These are phyloP conservation scores for Nephelium lappaceum DNA, from an alignment of 345 rosid genomes.

Conservation along the genomic window DNA sequence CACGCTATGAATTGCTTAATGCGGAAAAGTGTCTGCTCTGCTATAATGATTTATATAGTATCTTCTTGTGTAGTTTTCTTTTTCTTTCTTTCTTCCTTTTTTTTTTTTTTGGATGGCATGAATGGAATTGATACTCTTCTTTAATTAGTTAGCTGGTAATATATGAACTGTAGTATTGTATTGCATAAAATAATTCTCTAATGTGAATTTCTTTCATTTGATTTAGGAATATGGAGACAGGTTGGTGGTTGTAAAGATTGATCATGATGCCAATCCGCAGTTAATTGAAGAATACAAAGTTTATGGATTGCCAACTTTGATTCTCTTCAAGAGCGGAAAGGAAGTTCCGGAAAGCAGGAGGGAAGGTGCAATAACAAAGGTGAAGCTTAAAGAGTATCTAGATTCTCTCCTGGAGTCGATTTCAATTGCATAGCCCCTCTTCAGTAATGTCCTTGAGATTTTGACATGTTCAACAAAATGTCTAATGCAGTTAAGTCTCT, in stretches of 20 bases:
- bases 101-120: too few relatives aligned
- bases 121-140: background rate
- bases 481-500: background rate
- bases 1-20: too few relatives aligned
- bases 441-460: background rate
- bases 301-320: conserved; percentile 78
- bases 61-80: background rate
- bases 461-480: background rate
- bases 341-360: conserved; percentile 79
- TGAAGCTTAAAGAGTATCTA: conserved; percentile 70
- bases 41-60: background rate
- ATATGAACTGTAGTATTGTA: background rate
- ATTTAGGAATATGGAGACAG: conserved; percentile 66
- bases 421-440: conserved; percentile 49
- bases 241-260: conserved; percentile 74
- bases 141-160: background rate
- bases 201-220: conserved; percentile 7
- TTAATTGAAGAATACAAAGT: conserved; percentile 70
- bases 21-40: background rate
- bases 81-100: too few relatives aligned
- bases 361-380: conserved; percentile 85
- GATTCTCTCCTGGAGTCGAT: conserved; percentile 57
- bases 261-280: conserved; percentile 70
- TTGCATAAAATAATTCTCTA: background rate
- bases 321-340: conserved; percentile 73